Base-by-base conservation (phyloP, 73 alveolate species). In the Urostyla sp. region DNA sequence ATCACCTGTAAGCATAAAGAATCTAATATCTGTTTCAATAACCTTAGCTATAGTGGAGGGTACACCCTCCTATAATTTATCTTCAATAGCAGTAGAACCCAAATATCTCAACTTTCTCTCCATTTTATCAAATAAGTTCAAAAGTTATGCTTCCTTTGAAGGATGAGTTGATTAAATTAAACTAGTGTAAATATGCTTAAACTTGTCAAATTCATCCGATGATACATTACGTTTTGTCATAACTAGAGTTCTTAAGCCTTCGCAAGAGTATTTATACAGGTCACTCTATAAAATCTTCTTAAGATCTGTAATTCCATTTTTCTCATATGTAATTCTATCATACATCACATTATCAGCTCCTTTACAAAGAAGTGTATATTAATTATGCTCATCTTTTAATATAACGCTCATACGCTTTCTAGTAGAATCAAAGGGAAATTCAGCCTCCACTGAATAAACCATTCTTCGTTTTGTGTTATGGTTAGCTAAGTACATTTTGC, bases 341-440 rank as follows among this genome's bases (percentile, higher is more conserved):
- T 75, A 32, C 96, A 87, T 92, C 26, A 94, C 96, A 8, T 91
- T 63, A 79, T 97, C 99, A 4, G 99, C 99, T 45, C 95, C 98
- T 82, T 97, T 97, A 50, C 91, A 87, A 56, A 59, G 90, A 35
- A 92, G 69, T 40, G 61, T 52, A 74, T 61, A 92, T 59, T 73
- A 52, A 55, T 26, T 88, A 7, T 48, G 4, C 59, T 80, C 67
- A 43, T 89, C 94, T 59, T 75, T 85, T 13, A 79, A 32, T 8
- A 86, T 60, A 30, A 86, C 89, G 59, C 88, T 67, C 98, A 94
- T 89, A 72, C 97, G 46, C 53, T 90, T 89, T 67, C 96, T 58
- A 43, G 66, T 90, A 49, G 88, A 89, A 69, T 80, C 84, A 90
- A 92, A 91, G 26, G 94, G 92, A 49, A 80, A 76, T 55, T 50